Conservation (phyloP, 1,284 basidiomycete species). For the Stygiomarasmius scandens region DNA sequence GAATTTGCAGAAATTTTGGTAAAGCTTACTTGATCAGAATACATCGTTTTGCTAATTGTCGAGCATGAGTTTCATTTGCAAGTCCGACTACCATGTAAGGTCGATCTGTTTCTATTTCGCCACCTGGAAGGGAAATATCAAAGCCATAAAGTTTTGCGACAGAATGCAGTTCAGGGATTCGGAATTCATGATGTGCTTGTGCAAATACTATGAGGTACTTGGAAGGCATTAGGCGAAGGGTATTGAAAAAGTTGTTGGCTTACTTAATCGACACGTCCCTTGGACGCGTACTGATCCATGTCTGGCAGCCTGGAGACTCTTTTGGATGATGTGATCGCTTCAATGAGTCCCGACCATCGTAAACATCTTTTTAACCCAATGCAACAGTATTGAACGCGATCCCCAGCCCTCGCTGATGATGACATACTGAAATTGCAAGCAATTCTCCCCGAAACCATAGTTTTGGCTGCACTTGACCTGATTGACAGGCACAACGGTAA, state of each 20-base stretch:
- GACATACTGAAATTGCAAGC: slow-evolving; percentile 53
- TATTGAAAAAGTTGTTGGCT: background rate
- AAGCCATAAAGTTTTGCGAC: slow-evolving; percentile 71
- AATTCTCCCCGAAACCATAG: slow-evolving; percentile 61
- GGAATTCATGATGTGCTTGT: slow-evolving; percentile 78
- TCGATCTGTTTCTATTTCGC: slow-evolving; percentile 50
- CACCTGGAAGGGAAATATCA: slow-evolving; percentile 45
- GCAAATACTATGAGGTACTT: slow-evolving; percentile 79
- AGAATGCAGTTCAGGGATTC: slow-evolving; percentile 79
- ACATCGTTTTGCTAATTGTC: slow-evolving; percentile 75
- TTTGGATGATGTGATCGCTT: slow-evolving; percentile 34
- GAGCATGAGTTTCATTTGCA: slow-evolving; percentile 73
- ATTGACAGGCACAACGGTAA: slow-evolving; percentile 67
- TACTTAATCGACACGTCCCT: background rate
- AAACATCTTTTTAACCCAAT: slow-evolving; percentile 11
- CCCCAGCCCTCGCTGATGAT: slow-evolving; percentile 52
- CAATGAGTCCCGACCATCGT: slow-evolving; percentile 31
- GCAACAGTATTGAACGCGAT: slow-evolving; percentile 24
- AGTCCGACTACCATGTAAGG: slow-evolving; percentile 80
- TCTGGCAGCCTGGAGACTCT: slow-evolving; percentile 27
- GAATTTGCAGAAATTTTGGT: background rate
- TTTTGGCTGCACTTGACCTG: slow-evolving; percentile 72
- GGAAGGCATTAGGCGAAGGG: slow-evolving; percentile 29
- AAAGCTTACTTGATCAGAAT: slow-evolving; percentile 78
- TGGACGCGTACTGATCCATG: background rate